Evolutionary conservation across 306 rosid species (phyloP).

Genomic region (Begonia fuchsioides): DNA sequence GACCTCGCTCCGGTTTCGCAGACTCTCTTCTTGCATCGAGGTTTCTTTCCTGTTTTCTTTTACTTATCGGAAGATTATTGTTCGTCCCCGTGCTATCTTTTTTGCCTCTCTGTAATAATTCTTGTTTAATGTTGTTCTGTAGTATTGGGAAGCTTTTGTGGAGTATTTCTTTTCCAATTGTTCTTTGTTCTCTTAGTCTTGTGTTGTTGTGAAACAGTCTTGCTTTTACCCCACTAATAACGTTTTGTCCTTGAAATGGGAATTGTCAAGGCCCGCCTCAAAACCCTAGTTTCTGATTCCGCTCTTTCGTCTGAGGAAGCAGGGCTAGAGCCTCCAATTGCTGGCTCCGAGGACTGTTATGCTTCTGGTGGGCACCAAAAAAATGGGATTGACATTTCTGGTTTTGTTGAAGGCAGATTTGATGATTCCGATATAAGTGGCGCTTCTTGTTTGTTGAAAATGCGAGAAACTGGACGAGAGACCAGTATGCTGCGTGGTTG

Average conservation of each 20-base stretch:
- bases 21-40: no score
- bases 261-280: constrained; percentile 26
- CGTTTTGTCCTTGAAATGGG: constrained; percentile 29
- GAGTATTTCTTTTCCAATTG: not conserved
- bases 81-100: no score
- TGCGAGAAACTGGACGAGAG: constrained; percentile 14
- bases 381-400: constrained; percentile 13
- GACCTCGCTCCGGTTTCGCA: no score
- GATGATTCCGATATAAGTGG: constrained; percentile 32
- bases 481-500: constrained; percentile 1
- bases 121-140: no score
- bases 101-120: no score
- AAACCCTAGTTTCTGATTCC: constrained; percentile 9
- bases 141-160: not conserved
- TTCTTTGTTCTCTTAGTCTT: not conserved
- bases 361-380: constrained; percentile 14
- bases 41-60: no score
- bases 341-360: constrained; percentile 3
- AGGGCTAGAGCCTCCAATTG: not conserved
- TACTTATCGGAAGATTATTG: no score
- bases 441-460: constrained; percentile 21
- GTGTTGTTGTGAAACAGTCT: not conserved
- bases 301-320: not conserved
- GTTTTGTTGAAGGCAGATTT: constrained; percentile 13
- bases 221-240: constrained; percentile 23